Conservation (phyloP, 495 filamentous ascomycete genomes). For the Staphylotrichum longicolle region DNA sequence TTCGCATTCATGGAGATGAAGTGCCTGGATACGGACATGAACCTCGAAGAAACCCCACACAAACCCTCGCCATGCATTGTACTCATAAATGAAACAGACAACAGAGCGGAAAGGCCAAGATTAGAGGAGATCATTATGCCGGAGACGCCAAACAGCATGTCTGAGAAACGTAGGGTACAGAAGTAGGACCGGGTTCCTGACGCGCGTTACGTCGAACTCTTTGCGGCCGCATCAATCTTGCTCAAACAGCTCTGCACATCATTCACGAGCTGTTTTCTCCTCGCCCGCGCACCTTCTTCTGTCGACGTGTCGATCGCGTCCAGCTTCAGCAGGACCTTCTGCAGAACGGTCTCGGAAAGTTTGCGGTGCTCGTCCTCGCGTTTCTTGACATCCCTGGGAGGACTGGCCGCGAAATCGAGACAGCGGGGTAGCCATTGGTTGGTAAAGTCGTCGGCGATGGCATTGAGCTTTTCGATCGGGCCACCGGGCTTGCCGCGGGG, state of each 20-base stretch:
- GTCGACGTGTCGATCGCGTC: constrained; percentile 77
- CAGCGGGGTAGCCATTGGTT: constrained; percentile 65
- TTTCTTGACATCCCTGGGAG: constrained; percentile 70
- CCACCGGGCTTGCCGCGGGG: constrained; percentile 41
- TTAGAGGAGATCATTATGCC: neutral
- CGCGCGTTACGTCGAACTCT: constrained; percentile 1
- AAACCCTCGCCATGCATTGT: neutral
- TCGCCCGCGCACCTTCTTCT: constrained; percentile 60
- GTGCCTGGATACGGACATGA: neutral
- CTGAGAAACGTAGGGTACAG: too few relatives aligned
- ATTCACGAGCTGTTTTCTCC: constrained; percentile 71
- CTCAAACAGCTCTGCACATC: constrained; percentile 67
- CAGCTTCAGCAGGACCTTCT: constrained; percentile 78
- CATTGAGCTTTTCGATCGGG: constrained; percentile 68
- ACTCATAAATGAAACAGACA: neutral
- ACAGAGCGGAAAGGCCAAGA: neutral
- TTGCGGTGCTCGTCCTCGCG: constrained; percentile 74
- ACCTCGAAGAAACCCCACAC: neutral
- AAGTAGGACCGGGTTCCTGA: too few relatives aligned
- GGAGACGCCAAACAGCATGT: neutral
- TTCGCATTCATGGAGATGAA: too few relatives aligned
- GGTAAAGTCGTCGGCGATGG: constrained; percentile 64
- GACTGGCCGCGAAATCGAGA: constrained; percentile 57
- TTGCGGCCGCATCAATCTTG: constrained; percentile 55
- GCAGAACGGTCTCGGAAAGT: constrained; percentile 78